phyloP scores from a whole-genome alignment of 805 yeast species.

The Metschnikowia cubensis region DNA sequence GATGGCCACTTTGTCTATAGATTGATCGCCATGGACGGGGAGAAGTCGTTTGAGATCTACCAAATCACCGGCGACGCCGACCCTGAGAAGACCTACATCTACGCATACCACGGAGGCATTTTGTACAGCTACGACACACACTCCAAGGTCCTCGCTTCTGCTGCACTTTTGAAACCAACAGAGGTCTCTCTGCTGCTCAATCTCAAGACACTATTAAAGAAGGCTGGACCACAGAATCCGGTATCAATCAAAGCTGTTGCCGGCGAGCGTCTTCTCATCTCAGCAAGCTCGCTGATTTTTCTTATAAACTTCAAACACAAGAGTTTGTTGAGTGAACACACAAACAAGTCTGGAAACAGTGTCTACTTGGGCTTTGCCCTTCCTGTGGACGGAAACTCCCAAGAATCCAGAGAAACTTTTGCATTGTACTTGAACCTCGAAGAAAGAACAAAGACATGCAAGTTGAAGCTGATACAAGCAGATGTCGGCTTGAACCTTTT shows the following conservation, averaged over 20 bases:
- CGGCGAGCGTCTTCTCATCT: conserved; percentile 44
- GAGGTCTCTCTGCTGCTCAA: conserved; percentile 17
- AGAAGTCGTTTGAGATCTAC: conserved; percentile 23
- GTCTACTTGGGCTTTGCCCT: conserved; percentile 19
- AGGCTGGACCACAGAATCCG: conserved; percentile 4
- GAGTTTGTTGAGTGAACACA: conserved; percentile 32
- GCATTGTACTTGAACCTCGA: conserved; percentile 40
- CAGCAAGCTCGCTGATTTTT: conserved; percentile 36
- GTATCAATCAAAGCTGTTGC: conserved; percentile 39
- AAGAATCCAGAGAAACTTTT: conserved; percentile 38
- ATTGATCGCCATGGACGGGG: conserved; percentile 23
- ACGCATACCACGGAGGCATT: conserved; percentile 25
- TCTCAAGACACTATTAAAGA: conserved; percentile 17
- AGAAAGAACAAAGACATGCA: conserved; percentile 40
- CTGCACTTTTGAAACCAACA: conserved; percentile 24
- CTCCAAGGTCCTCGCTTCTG: conserved; percentile 18
- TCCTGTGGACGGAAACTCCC: conserved; percentile 41
- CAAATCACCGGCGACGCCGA: conserved; percentile 12
- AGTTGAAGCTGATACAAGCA: conserved; percentile 43
- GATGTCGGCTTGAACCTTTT: conserved; percentile 66
- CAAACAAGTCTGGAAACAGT: conserved; percentile 25
- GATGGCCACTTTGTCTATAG: conserved; percentile 15
- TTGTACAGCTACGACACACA: conserved; percentile 23
- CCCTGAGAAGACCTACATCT: conserved; percentile 8
- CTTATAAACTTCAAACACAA: conserved; percentile 44